phyloP scores from a whole-genome alignment of 208 protist species.

The Trypanosoma lewisi region DNA sequence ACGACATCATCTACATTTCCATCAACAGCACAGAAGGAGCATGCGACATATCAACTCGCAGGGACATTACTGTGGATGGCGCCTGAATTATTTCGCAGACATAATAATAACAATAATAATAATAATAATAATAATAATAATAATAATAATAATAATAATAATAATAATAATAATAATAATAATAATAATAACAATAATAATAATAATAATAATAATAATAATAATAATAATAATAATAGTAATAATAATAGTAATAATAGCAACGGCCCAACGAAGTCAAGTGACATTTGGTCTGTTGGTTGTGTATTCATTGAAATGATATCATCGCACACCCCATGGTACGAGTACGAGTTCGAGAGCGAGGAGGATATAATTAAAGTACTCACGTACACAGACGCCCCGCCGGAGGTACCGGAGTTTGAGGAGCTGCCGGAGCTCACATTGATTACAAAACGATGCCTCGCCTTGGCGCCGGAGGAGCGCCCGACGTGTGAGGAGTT shows the following conservation, averaged over 20 bases:
- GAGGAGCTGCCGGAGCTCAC: conserved; percentile 70
- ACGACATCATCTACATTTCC: too few species aligned
- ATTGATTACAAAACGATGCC: conserved; percentile 52
- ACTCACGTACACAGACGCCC: conserved; percentile 72
- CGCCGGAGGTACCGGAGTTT: conserved; percentile 79
- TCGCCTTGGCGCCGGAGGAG: conserved; percentile 45
- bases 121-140: too few species aligned
- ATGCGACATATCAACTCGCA: conserved; percentile 62
- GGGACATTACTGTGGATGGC: conserved; percentile 91
- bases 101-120: too few species aligned
- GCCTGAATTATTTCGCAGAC: conserved; percentile 70
- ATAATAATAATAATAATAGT: too few species aligned
- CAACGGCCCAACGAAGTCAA: conserved; percentile 65
- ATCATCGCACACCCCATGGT: conserved; percentile 80
- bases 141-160: too few species aligned
- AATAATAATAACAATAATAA: too few species aligned
- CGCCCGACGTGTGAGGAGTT: conserved; percentile 79
- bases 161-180: too few species aligned
- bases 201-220: too few species aligned
- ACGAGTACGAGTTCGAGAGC: conserved; percentile 88
- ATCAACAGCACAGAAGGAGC: too few species aligned
- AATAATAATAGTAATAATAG: too few species aligned
- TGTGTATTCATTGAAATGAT: conserved; percentile 92
- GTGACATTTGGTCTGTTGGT: conserved; percentile 91
- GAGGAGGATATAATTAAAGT: conserved; percentile 88